phyloP scores from a whole-genome alignment of 495 filamentous ascomycete species.

The Cairneyella variabilis region DNA sequence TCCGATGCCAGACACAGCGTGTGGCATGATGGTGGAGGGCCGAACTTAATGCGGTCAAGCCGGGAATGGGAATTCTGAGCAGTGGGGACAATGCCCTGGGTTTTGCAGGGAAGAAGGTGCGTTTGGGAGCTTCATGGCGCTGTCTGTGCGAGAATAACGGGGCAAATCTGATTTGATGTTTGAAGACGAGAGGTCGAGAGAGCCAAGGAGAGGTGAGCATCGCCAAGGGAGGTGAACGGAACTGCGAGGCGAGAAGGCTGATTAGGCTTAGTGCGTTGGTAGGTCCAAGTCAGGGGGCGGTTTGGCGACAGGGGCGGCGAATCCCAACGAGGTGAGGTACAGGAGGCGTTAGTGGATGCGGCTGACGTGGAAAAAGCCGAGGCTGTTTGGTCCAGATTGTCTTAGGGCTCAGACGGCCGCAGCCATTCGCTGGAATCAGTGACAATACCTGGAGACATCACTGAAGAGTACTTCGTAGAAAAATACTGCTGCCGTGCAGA shows the following conservation, averaged over 20 bases:
- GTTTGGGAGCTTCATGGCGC: constrained; percentile 13
- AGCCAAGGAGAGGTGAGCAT: background rate
- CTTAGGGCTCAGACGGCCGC: background rate
- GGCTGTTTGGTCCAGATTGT: background rate
- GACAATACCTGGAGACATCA: background rate
- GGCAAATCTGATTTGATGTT: constrained; percentile 1
- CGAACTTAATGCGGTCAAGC: constrained; percentile 10
- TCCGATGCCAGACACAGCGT: constrained; percentile 26
- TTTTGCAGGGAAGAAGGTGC: too few species aligned
- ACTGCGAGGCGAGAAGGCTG: background rate
- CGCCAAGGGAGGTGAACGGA: background rate
- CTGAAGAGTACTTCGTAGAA: background rate
- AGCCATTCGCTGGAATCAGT: background rate
- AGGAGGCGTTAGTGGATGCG: constrained; percentile 12
- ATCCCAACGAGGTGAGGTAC: background rate
- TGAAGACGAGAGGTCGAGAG: background rate
- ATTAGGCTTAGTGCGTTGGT: too few species aligned
- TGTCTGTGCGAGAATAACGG: constrained; percentile 5
- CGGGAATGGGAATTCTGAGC: background rate
- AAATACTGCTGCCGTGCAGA: background rate
- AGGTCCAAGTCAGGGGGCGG: background rate
- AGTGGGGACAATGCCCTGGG: constrained; percentile 7
- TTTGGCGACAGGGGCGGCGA: background rate
- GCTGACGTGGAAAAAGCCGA: constrained; percentile 17
- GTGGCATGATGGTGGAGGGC: constrained; percentile 29